Conservation (phyloP, 2,329 filamentous ascomycete species). For the Penicillium sp. region DNA sequence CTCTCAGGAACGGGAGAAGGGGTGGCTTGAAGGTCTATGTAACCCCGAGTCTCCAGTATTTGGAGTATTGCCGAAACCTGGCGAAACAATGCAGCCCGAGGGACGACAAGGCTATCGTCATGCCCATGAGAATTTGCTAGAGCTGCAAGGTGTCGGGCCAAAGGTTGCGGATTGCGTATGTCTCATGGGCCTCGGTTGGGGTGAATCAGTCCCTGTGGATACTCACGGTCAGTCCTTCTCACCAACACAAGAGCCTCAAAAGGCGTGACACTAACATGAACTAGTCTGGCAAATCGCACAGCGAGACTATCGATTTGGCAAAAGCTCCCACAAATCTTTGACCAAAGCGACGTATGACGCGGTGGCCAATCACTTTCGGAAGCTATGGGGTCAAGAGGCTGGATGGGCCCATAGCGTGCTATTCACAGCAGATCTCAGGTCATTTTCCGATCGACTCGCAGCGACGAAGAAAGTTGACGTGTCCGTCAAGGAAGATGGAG, state of each 20-base stretch:
- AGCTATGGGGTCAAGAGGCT: constrained; percentile 85
- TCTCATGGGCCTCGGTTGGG: constrained; percentile 93
- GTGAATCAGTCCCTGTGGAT: constrained; percentile 89
- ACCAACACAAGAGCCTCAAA: not conserved
- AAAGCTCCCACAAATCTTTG: constrained; percentile 73
- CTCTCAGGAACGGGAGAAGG: constrained; percentile 56
- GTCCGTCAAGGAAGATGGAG: constrained; percentile 25
- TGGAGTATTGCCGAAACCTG: constrained; percentile 39
- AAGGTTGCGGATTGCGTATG: constrained; percentile 97
- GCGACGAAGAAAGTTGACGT: constrained; percentile 35
- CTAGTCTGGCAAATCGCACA: constrained; percentile 94
- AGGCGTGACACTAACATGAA: constrained; percentile 3
- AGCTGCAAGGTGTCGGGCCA: constrained; percentile 81
- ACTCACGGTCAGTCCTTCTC: constrained; percentile 59
- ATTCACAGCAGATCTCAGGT: constrained; percentile 84
- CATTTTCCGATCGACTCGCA: constrained; percentile 66
- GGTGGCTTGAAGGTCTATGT: constrained; percentile 71
- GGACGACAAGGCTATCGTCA: constrained; percentile 63
- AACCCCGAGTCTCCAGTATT: constrained; percentile 68
- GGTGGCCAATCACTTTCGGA: constrained; percentile 81
- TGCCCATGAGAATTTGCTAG: constrained; percentile 73
- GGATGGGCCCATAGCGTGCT: constrained; percentile 97
- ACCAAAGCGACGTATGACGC: constrained; percentile 86
- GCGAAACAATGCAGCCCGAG: constrained; percentile 46
- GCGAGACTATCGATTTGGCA: constrained; percentile 88